A percentile compares a stretch with the other conserved stretches of the same genome.
These are phyloP conservation scores for Rosa persica DNA, from an alignment of 306 rosid species.

Conservation along the genomic window DNA sequence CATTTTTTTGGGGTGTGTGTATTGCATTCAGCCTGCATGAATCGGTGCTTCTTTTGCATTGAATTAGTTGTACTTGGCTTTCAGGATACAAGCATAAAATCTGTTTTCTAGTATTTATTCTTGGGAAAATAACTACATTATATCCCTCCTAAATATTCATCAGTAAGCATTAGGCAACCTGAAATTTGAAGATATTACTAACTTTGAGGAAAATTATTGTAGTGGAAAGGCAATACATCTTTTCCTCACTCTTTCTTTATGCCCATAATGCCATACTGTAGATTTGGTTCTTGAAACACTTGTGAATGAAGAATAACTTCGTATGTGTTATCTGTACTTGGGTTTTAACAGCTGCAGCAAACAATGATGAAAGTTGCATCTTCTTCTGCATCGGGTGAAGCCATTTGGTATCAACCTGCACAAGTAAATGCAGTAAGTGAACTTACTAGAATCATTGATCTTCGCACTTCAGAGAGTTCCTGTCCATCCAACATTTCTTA, in stretches of 20 bases:
- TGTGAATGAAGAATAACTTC: not conserved
- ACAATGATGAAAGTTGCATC: slow-evolving; percentile 20
- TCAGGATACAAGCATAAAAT: not conserved
- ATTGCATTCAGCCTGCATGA: not conserved
- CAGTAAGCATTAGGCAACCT: not conserved
- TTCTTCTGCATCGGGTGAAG: slow-evolving; percentile 23
- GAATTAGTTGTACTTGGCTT: not conserved
- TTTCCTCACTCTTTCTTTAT: not conserved
- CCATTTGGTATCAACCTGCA: slow-evolving; percentile 20
- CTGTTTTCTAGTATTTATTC: not conserved
- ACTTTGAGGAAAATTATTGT: not conserved
- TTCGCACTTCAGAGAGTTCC: slow-evolving; percentile 16
- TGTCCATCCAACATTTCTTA: slow-evolving; percentile 29
- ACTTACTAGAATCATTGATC: slow-evolving; percentile 20
- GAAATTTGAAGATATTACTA: not conserved
- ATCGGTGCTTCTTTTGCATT: not conserved
- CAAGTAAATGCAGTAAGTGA: slow-evolving; percentile 23
- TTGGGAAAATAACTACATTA: not conserved
- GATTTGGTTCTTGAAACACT: not conserved
- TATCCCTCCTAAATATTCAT: not conserved
- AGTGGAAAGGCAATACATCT: not conserved
- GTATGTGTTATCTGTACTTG: not conserved
- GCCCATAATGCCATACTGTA: not conserved
- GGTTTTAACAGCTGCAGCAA: slow-evolving; percentile 42
- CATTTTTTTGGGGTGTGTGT: not conserved